Evolutionary conservation across 2,329 filamentous ascomycete species (phyloP).

Genomic region (Paraphaeosphaeria minitans): DNA sequence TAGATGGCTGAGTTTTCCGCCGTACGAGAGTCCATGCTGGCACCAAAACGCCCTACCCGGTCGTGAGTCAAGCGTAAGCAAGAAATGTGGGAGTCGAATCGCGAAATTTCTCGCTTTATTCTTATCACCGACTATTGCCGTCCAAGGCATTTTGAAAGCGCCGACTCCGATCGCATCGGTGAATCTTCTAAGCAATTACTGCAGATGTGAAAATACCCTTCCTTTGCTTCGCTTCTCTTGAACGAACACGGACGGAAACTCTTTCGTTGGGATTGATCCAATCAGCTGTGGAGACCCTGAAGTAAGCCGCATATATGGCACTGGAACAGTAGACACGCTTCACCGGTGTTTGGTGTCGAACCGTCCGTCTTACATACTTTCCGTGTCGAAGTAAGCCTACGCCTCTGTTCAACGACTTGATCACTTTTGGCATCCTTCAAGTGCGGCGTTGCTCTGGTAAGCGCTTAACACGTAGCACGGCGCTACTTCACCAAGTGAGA

Average conservation of each 20-base stretch:
- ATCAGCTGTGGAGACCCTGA: not conserved
- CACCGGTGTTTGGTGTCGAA: not conserved
- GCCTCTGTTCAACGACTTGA: not conserved
- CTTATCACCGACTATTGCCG: slow-evolving; percentile 9
- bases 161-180: not conserved
- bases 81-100: not conserved
- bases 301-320: slow-evolving; percentile 8
- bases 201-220: not conserved
- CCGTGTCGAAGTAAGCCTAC: not conserved
- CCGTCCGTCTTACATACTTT: not conserved
- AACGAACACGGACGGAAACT: not conserved
- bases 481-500: not conserved
- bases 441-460: not conserved
- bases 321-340: not conserved
- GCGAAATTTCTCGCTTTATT: not conserved
- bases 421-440: not conserved
- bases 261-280: not conserved
- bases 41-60: slow-evolving; percentile 7
- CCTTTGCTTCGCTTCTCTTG: not conserved
- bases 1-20: not conserved
- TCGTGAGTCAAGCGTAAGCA: not conserved
- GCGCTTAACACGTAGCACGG: slow-evolving; percentile 5
- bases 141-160: not conserved
- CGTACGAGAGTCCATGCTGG: not conserved
- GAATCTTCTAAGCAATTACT: not conserved